Evolutionary conservation across 805 yeast genomes (phyloP), one percentile per base, ranked within the genome.

Genomic region (Isabelozyma heimii): DNA sequence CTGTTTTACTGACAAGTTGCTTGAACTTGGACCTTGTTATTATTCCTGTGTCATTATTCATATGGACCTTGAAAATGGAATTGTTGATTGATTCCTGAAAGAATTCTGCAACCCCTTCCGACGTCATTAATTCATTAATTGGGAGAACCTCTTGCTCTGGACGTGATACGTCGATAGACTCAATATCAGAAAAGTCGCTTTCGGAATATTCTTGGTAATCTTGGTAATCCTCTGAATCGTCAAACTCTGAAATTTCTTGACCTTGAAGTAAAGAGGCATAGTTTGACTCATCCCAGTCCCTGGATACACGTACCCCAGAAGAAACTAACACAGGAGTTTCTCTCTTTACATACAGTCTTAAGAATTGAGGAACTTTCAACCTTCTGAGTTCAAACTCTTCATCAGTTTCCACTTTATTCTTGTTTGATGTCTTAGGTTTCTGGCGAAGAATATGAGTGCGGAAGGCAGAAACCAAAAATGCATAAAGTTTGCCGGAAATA

Each of bases 11-110:
- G 40, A 14, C 9, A 12, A 5, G 40, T 10, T 17, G 30, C 14
- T 48, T 49, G 58, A 51, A 72, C 40, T 54, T 55, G 5, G 77
- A 65, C 43, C 78, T 57, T 5, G 78, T 73, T 57, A 73, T 45
- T 14, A 57, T 54, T 5, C 66, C 63, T 4, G 41, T 40, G 6
- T 57, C 53, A 43, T 61, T 46, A 3, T 52, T 48, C 51, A 71
- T 50, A 50, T 70, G 77, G 8, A 57, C 57, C 37, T 46, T 71
- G 53, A 10, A 70, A 58, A 2, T 52, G 47, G 8, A 62, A 37
- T 24, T 53, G 47, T n/a, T 45, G 46, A 13, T 43, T 1, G 58
- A 46, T 5, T 61, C 45, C 5, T 46, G 40, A 30, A 68, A 40
- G 17, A 69, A 47, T 42, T 63, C 70, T n/a, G 45, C 49, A 28